Percentiles rank a stretch among this genome's conserved stretches.
phyloP scores from a whole-genome alignment of 2,329 filamentous ascomycete genomes.

The Myriosclerotinia duriaeana region DNA sequence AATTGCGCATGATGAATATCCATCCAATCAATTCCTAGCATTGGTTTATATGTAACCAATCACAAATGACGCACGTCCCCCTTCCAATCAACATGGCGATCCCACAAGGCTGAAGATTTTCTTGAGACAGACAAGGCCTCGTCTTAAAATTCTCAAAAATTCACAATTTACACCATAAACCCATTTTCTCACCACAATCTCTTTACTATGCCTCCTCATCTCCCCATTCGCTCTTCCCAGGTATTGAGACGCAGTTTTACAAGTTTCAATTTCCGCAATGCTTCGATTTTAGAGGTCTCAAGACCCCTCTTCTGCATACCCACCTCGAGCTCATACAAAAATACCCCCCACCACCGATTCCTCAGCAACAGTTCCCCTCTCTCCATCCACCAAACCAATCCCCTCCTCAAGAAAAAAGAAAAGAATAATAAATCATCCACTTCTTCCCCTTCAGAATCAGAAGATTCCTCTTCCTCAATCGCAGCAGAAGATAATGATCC shows the following conservation, averaged over 20 bases:
- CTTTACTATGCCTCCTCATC: slow-evolving; percentile 8
- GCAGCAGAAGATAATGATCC: slow-evolving; percentile 48
- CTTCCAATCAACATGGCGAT: slow-evolving; percentile 10
- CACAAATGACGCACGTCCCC: not conserved
- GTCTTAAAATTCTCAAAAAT: slow-evolving; percentile 23
- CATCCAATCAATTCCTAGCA: not conserved
- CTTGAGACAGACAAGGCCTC: slow-evolving; percentile 23
- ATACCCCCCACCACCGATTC: slow-evolving; percentile 2
- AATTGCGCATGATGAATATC: too few species aligned
- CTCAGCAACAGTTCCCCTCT: slow-evolving; percentile 6
- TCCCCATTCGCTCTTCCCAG: not conserved
- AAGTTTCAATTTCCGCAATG: slow-evolving; percentile 4
- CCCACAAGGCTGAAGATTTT: slow-evolving; percentile 24
- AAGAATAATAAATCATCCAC: slow-evolving; percentile 25
- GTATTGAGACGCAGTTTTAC: not conserved
- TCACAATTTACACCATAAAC: not conserved
- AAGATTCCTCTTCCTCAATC: slow-evolving; percentile 15
- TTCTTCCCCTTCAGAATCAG: slow-evolving; percentile 17
- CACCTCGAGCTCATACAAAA: not conserved
- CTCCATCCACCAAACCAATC: slow-evolving; percentile 27
- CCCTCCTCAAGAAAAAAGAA: slow-evolving; percentile 35
- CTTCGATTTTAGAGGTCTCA: not conserved
- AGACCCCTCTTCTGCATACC: not conserved
- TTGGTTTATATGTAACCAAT: not conserved
- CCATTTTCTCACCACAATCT: not conserved